Conservation (phyloP, 208 protist species). For the Wallacemonas sp. region DNA sequence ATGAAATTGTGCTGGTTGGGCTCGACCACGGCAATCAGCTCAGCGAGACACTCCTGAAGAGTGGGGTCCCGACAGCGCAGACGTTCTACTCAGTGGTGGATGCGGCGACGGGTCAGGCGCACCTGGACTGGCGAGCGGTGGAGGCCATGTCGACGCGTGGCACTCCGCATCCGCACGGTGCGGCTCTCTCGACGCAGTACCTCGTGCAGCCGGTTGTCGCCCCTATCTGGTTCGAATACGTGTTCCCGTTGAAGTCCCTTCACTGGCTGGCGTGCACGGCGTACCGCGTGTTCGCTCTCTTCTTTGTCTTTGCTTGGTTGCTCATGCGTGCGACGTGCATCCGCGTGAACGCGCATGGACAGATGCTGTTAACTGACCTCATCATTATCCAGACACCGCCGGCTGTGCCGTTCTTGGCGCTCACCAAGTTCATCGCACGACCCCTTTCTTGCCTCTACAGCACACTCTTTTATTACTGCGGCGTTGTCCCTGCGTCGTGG, state of each 20-base stretch:
- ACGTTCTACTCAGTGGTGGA: slow-evolving; percentile 20
- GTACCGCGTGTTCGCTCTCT: slow-evolving; percentile 44
- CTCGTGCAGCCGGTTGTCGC: slow-evolving; percentile 32
- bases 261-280: slow-evolving; percentile 60
- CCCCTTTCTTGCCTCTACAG: slow-evolving; percentile 58
- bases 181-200: slow-evolving; percentile 29
- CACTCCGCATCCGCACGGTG: not conserved
- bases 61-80: slow-evolving; percentile 28
- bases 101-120: slow-evolving; percentile 10
- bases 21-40: slow-evolving; percentile 71
- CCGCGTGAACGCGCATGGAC: slow-evolving; percentile 68
- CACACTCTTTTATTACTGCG: slow-evolving; percentile 62
- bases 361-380: slow-evolving; percentile 62
- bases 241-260: slow-evolving; percentile 43
- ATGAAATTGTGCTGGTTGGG: slow-evolving; percentile 75
- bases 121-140: slow-evolving; percentile 11
- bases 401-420: slow-evolving; percentile 71
- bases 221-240: slow-evolving; percentile 55
- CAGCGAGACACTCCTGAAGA: slow-evolving; percentile 51
- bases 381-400: slow-evolving; percentile 84
- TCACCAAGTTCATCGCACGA: slow-evolving; percentile 70
- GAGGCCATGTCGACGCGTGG: not conserved
- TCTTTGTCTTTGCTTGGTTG: slow-evolving; percentile 39
- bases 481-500: slow-evolving; percentile 71
- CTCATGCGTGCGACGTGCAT: slow-evolving; percentile 48